Evolutionary conservation across 2,329 filamentous ascomycete genomes (phyloP).

Genomic region (Diplodia seriata): DNA sequence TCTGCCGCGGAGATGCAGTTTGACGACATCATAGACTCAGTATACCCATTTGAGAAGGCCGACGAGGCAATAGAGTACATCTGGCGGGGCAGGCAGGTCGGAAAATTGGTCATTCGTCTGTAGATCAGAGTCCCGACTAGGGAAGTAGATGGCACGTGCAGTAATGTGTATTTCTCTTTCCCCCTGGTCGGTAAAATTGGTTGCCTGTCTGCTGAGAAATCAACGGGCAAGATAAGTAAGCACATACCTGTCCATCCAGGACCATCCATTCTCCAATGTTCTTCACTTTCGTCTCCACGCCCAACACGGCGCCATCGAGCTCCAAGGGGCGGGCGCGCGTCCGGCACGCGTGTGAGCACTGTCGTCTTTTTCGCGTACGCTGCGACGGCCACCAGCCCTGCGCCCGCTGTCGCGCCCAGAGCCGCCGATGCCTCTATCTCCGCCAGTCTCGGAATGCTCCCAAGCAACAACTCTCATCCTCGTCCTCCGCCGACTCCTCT

Average conservation of each 20-base stretch:
- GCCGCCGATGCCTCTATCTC: neutral
- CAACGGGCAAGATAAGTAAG: too few species aligned
- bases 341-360: neutral
- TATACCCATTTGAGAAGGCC: neutral
- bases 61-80: neutral
- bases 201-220: too few species aligned
- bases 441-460: neutral
- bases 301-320: neutral
- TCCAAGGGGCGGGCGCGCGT: neutral
- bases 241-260: too few species aligned
- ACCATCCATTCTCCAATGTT: neutral
- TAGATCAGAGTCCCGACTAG: neutral
- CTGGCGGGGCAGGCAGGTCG: neutral
- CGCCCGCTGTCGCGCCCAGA: neutral
- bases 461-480: too few species aligned
- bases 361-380: neutral
- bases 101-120: conserved; percentile 6
- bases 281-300: neutral
- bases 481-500: neutral
- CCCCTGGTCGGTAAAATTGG: too few species aligned
- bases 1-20: conserved; percentile 1
- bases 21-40: neutral
- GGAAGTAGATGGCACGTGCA: too few species aligned
- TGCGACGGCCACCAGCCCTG: conserved; percentile 1
- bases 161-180: too few species aligned